Evolutionary conservation across 1,284 basidiomycete genomes (phyloP).

Genomic region (Sporisorium sorghi): DNA sequence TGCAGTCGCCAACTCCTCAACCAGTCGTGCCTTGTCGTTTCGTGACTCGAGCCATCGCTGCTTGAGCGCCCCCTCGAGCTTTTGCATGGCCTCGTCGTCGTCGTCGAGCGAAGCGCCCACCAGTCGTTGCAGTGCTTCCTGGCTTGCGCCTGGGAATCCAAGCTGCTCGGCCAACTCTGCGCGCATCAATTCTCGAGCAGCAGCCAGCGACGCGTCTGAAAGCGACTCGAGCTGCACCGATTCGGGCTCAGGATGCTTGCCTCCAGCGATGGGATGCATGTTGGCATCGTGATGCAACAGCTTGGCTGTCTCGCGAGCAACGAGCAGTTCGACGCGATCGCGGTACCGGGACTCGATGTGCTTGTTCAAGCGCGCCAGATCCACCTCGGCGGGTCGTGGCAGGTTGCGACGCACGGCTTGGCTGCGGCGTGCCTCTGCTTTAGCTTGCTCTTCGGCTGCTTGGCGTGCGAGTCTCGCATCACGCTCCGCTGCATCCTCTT

Average conservation of each 20-base stretch:
- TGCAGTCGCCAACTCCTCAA: slow-evolving; percentile 76
- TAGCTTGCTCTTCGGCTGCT: slow-evolving; percentile 79
- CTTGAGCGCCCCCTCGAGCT: slow-evolving; percentile 71
- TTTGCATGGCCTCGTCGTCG: slow-evolving; percentile 73
- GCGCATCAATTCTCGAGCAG: slow-evolving; percentile 81
- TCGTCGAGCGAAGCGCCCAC: slow-evolving; percentile 43
- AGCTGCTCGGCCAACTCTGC: slow-evolving; percentile 81
- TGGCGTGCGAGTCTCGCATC: slow-evolving; percentile 81
- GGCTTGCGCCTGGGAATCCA: slow-evolving; percentile 85
- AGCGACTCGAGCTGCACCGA: slow-evolving; percentile 81
- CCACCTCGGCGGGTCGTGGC: slow-evolving; percentile 86
- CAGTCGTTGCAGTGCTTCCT: slow-evolving; percentile 77
- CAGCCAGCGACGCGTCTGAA: slow-evolving; percentile 80
- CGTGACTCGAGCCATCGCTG: slow-evolving; percentile 73
- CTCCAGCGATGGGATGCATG: slow-evolving; percentile 85
- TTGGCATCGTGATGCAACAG: slow-evolving; percentile 90
- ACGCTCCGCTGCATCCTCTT: slow-evolving; percentile 85
- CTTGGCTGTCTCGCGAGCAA: slow-evolving; percentile 82
- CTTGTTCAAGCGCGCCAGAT: slow-evolving; percentile 77
- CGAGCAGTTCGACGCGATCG: slow-evolving; percentile 75
- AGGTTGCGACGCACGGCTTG: slow-evolving; percentile 84
- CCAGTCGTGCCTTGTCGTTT: slow-evolving; percentile 73
- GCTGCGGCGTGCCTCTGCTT: slow-evolving; percentile 79
- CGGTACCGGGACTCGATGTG: slow-evolving; percentile 49
- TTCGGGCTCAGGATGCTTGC: slow-evolving; percentile 80